Evolutionary conservation across 2,329 filamentous ascomycete species (phyloP), one percentile per base, ranked within the genome.

Genomic region (Onygenales sp.): DNA sequence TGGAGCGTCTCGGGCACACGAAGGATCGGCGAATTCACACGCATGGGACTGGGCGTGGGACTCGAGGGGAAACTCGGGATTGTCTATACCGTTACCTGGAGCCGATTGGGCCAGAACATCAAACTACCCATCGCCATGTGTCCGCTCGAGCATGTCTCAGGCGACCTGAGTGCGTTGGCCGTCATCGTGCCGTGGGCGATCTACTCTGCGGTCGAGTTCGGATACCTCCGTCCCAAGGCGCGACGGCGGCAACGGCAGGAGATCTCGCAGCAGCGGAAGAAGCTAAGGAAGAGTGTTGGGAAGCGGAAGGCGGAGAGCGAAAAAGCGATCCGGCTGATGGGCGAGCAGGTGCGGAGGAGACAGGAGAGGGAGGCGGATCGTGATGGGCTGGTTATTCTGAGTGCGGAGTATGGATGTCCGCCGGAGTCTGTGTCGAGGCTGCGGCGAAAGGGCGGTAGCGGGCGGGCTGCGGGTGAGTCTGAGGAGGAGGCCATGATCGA

Each of bases 171-270:
- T 9, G 55, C 64, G 2, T 54, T 71, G 50, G 70, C 67, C 6
- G 61, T 71, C 9, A 57, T 69, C 17, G 58, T 71, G 27, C 72
- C 72, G 0, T 72, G 67, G 66, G 57, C 68, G 38, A 58, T 66
- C 9, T 75, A 75, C 51, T 65, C 68, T 33, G 66, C 68, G 2
- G 44, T 72, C 43, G 72, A 75, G 57, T 74, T 73, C 56, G 69
- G 68, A 2, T 64, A 67, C 43, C 64, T 72, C 35, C 68, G 72
- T 7, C 72, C 71, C 0, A 62, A 67, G 27, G 63, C 71, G 49
- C 63, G 66, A 36, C 65, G 66, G 54, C 63, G 63, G 46, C 67
- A 69, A 47, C 65, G 65, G 39, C 63, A 64, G 45, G 60, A 64
- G 11, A 60, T 70, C 17, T 66, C 67, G 35, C 64, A 59, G 43